phyloP scores from a whole-genome alignment of 139 green algal genomes.

The Coccomyxa sp. region DNA sequence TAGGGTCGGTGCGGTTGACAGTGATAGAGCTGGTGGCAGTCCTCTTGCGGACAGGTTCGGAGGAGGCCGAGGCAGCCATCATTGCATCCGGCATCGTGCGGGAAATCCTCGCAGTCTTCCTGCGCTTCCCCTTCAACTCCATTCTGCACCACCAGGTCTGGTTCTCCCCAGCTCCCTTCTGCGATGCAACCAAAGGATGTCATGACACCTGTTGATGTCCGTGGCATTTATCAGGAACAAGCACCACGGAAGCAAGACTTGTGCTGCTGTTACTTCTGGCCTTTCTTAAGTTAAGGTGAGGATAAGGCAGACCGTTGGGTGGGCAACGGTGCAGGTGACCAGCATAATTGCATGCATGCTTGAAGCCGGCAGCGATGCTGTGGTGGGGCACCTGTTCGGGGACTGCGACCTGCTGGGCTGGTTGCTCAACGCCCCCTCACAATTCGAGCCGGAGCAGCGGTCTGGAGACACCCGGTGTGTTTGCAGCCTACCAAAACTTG shows the following conservation, averaged over 20 bases:
- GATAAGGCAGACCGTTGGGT: too few species aligned
- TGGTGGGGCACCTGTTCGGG: conserved; percentile 64
- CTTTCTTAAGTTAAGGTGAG: too few species aligned
- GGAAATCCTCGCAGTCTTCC: conserved; percentile 67
- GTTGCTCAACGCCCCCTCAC: conserved; percentile 50
- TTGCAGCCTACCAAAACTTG: too few species aligned
- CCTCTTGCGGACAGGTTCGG: conserved; percentile 60
- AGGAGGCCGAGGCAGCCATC: conserved; percentile 49
- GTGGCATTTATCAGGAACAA: too few species aligned
- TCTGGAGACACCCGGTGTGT: neutral
- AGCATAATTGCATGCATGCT: conserved; percentile 27
- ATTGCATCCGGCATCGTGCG: conserved; percentile 43
- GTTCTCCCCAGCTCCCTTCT: neutral
- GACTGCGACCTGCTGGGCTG: conserved; percentile 59
- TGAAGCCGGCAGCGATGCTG: conserved; percentile 17
- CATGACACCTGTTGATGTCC: neutral
- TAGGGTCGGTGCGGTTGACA: conserved; percentile 70
- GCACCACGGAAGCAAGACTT: too few species aligned
- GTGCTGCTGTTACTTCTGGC: too few species aligned
- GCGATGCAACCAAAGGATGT: neutral
- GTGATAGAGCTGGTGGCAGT: conserved; percentile 75
- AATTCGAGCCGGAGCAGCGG: conserved; percentile 23
- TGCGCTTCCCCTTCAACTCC: conserved; percentile 87
- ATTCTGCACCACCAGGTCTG: conserved; percentile 75
- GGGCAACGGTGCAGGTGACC: neutral